Evolutionary conservation across 148 eudicot genomes (phyloP), one percentile per base, ranked within the genome.

Genomic region (Fagopyrum esculentum): DNA sequence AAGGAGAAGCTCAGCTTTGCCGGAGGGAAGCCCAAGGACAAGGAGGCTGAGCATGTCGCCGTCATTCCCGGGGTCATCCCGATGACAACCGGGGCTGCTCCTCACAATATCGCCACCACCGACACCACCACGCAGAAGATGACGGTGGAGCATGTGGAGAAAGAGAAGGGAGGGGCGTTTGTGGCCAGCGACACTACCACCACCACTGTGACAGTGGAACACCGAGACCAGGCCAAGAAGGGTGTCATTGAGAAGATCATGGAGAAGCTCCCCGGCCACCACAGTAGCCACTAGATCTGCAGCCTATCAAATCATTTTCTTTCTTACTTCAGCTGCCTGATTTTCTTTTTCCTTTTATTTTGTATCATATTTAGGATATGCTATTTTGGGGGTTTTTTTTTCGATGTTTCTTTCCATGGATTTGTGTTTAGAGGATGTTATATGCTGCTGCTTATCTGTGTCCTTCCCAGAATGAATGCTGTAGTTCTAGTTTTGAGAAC

Each of bases 181-280:
- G 55, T 49, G 40, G 72, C 80, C 9, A 77, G 81, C 12, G 69
- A 74, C 57, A 45, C 76, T 17, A 79, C 83, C 64, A 78, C 80
- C 22, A 71, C 81, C 16, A 71, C 74, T 5, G 79, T 79, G 16
- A 48, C 75, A 0, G 45, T 68, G 6, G 85, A 84, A 74, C 87
- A 81, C 44, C 84, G 66, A 5, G 81, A 87, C 68, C 85, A 84
- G 10, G 86, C 87, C 82, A 89, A 92, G 88, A 89, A 89, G 66
- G 80, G 97, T 6, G 50, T 86, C 26, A 78, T 89, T 74, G 93
- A 85, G 71, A 87, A 86, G 84, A 87, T 89, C 70, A 89, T 77
- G 86, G 87, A 88, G n/a, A 90, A 90, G 55, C 77, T 90, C 19
- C 96, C 92, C 2, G 91, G 91, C 43, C 86, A 76, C 69, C 85